phyloP scores from a whole-genome alignment of 345 rosid genomes.

The Acer campestre region DNA sequence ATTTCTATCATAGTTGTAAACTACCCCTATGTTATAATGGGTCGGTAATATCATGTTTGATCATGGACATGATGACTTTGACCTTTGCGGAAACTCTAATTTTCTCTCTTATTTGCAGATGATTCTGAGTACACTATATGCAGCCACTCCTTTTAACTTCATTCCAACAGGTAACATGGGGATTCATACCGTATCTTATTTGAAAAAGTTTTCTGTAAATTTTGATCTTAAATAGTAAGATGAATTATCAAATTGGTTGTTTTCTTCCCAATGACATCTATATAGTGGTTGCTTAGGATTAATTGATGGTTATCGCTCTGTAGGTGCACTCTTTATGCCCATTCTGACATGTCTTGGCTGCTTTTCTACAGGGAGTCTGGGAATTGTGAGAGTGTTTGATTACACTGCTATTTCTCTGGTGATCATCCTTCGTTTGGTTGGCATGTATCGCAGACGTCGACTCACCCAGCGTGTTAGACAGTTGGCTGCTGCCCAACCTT shows the following conservation, averaged over 20 bases:
- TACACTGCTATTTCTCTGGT: constrained; percentile 53
- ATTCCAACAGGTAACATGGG: constrained; percentile 60
- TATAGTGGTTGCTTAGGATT: neutral
- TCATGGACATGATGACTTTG: neutral
- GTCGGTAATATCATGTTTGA: neutral
- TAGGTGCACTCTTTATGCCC: neutral
- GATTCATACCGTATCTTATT: neutral
- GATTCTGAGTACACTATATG: constrained; percentile 59
- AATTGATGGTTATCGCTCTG: neutral
- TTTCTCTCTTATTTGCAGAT: constrained; percentile 44
- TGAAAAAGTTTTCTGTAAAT: neutral
- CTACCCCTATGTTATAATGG: neutral
- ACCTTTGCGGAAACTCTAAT: neutral
- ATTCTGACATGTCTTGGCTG: constrained; percentile 8
- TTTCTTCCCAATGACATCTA: neutral
- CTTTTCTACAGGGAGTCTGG: constrained; percentile 51
- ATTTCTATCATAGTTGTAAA: neutral
- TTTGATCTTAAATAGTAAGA: neutral
- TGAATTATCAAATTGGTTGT: neutral
- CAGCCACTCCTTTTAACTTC: constrained; percentile 67
- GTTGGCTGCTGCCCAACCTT: constrained; percentile 47
- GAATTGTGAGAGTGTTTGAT: constrained; percentile 62
- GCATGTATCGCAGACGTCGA: constrained; percentile 53
- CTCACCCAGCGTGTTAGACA: constrained; percentile 61
- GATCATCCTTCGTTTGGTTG: constrained; percentile 60